phyloP scores from a whole-genome alignment of 2,329 filamentous ascomycete genomes.

The Botrytis deweyae region DNA sequence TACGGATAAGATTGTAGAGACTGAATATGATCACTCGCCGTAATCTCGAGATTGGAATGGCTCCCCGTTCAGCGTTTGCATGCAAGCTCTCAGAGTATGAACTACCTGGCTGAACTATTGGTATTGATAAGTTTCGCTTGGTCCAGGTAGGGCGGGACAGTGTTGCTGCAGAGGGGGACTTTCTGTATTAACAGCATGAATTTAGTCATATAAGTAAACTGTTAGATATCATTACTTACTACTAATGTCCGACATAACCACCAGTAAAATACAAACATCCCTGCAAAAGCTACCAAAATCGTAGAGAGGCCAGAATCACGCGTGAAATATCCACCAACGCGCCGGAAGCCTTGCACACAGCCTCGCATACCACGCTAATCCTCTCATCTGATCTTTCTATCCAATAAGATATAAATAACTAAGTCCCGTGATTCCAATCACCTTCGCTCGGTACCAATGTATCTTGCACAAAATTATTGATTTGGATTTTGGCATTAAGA shows the following conservation, averaged over 20 bases:
- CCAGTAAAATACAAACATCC: not conserved
- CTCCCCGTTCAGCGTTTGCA: not conserved
- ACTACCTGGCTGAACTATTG: accelerated
- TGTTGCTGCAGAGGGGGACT: too few species aligned
- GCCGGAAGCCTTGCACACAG: not conserved
- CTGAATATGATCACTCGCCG: not conserved
- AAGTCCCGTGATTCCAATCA: not conserved
- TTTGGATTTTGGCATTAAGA: too few species aligned
- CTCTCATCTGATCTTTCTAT: not conserved
- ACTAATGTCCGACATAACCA: accelerated
- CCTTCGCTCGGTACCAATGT: not conserved
- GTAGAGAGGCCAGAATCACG: not conserved
- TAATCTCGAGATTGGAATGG: not conserved
- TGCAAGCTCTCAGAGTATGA: not conserved
- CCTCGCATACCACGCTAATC: not conserved
- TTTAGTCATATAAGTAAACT: not conserved
- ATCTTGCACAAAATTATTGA: not conserved
- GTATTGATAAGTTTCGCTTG: not conserved
- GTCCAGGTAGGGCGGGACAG: not conserved
- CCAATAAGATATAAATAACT: not conserved
- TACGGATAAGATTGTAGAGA: not conserved
- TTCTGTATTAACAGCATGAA: not conserved
- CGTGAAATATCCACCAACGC: not conserved
- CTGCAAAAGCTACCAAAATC: too few species aligned
- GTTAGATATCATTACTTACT: not conserved